phyloP scores from a whole-genome alignment of 2,329 filamentous ascomycete species.

The Diaporthe eres region DNA sequence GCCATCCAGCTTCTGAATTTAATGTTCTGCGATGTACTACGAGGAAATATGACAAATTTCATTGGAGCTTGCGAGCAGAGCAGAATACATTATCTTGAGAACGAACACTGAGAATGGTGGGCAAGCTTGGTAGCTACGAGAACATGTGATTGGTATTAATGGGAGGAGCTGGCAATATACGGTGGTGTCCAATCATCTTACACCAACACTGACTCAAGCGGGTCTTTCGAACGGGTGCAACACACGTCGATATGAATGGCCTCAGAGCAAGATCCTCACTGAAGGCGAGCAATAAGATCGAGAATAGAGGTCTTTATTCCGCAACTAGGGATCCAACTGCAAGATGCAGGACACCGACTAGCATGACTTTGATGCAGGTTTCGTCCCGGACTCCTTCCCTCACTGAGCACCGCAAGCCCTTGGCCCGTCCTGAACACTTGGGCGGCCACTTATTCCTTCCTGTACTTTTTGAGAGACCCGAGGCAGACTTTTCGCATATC shows the following conservation, averaged over 20 bases:
- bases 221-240: neutral
- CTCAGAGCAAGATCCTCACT: neutral
- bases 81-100: too few relatives aligned
- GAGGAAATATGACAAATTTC: neutral
- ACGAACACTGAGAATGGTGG: neutral
- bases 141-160: neutral
- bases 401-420: neutral
- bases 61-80: accelerated
- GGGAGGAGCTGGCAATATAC: neutral
- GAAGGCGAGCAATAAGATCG: too few relatives aligned
- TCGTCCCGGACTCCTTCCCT: neutral
- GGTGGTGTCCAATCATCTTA: constrained; percentile 16
- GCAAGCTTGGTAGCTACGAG: too few relatives aligned
- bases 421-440: too few relatives aligned
- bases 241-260: neutral
- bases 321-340: accelerated
- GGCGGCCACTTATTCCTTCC: neutral
- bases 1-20: too few relatives aligned
- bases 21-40: neutral
- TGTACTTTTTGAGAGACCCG: neutral
- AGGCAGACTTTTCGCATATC: neutral
- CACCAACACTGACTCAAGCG: constrained; percentile 2
- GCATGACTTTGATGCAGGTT: neutral
- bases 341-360: neutral
- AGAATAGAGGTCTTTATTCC: neutral